Evolutionary conservation across 140 eudicot genomes (phyloP), one percentile per base, ranked within the genome.

Genomic region (Senecio squalidus): DNA sequence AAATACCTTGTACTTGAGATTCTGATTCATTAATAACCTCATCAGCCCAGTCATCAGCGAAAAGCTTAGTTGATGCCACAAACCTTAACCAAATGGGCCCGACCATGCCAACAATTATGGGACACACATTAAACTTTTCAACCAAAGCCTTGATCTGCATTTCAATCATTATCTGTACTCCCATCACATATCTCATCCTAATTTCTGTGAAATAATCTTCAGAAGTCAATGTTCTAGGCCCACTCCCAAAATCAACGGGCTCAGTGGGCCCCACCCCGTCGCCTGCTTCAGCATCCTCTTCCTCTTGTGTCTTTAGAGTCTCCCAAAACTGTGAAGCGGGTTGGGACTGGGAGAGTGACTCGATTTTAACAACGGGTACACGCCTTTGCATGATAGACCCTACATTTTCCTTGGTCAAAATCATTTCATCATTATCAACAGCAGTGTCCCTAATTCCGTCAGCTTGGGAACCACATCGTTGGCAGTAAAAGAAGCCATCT

Each of bases 401-500:
- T 0, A 49, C 43, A 49, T 66, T 58, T 17, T 67, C 79, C 4
- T 45, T 54, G 27, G 67, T 58, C 6, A 39, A 73, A 33, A 76
- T 9, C 29, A 85, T 29, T 1, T 82, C 82, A 14, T 80, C 89
- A 2, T 65, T 69, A 33, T 80, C 95, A 2, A 63, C 64, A 7
- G 78, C 95, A 0, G 86, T 78, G 38, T 80, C 86, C 39, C 78
- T 41, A 21, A 85, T 22, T 62, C 69, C 93, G 1, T 70, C 80
- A 2, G 82, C 86, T 68, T 67, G 89, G 5, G 84, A 49, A 34
- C 79, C 74, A 69, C 97, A 89, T 20, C 48, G 38, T 5, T 49
- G 66, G 60, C 95, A 89, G 60, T 85, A 89, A 61, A 58, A 85
- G 80, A 49, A 79, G 29, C 97, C 95, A 45, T 89, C 95, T 2